Percentiles rank a stretch among this genome's conserved stretches.
Evolutionary conservation across 768 basidiomycete genomes (phyloP).

Genomic region (Phlebiopsis flavidoalba): DNA sequence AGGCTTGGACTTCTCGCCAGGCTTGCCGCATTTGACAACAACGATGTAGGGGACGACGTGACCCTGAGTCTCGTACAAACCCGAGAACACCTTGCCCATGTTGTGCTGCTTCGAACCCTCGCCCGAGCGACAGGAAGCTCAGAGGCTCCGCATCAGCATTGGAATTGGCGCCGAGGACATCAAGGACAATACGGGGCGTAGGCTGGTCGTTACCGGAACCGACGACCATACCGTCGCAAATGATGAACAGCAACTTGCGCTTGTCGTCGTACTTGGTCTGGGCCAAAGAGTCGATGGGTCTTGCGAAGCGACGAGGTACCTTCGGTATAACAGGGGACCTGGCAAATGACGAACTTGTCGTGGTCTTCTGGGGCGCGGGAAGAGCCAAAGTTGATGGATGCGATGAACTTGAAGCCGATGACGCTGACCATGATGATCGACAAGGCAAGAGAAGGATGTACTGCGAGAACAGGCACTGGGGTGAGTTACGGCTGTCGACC

Average conservation of each 20-base stretch:
- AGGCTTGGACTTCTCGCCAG: slow-evolving; percentile 86
- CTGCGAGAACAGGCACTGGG: slow-evolving; percentile 87
- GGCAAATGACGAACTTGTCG: slow-evolving; percentile 96
- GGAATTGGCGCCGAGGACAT: slow-evolving; percentile 92
- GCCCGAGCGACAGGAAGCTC: slow-evolving; percentile 88
- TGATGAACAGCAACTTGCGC: slow-evolving; percentile 86
- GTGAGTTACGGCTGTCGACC: slow-evolving; percentile 87
- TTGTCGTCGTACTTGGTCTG: slow-evolving; percentile 98
- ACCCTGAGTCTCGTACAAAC: slow-evolving; percentile 87
- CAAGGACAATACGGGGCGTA: slow-evolving; percentile 93
- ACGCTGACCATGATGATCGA: slow-evolving; percentile 91
- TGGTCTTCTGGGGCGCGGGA: slow-evolving; percentile 87
- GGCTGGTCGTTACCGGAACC: slow-evolving; percentile 95
- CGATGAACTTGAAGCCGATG: slow-evolving; percentile 95
- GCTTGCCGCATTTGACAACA: slow-evolving; percentile 91
- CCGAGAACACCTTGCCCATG: slow-evolving; percentile 97
- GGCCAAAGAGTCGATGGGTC: slow-evolving; percentile 92
- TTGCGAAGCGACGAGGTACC: slow-evolving; percentile 78
- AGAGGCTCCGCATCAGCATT: slow-evolving; percentile 93
- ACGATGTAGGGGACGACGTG: slow-evolving; percentile 96
- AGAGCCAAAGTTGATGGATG: slow-evolving; percentile 79
- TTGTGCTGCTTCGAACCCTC: slow-evolving; percentile 96
- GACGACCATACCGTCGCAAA: slow-evolving; percentile 98
- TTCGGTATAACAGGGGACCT: slow-evolving; percentile 98
- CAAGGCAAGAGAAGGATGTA: slow-evolving; percentile 89